These are phyloP conservation scores for Didymosphaeria variabile DNA, from an alignment of 2,329 filamentous ascomycete species.

Conservation along the genomic window DNA sequence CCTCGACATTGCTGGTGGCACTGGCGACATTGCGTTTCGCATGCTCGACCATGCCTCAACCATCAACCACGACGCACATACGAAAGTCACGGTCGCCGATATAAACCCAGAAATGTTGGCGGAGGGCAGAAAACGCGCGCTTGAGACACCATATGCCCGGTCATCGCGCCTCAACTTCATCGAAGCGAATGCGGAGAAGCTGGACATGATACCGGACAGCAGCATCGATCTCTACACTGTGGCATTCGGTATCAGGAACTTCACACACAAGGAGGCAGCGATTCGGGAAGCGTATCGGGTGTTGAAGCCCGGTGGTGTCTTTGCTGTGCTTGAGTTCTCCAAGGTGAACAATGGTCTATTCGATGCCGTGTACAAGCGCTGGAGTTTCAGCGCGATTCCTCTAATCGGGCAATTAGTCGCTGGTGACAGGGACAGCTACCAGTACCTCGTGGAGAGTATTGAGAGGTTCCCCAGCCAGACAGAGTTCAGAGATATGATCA, in stretches of 20 bases:
- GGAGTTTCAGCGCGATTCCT: conserved; percentile 94
- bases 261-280: conserved; percentile 87
- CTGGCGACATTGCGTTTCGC: conserved; percentile 96
- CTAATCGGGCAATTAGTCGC: conserved; percentile 95
- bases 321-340: conserved; percentile 95
- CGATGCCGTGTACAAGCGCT: conserved; percentile 89
- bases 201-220: conserved; percentile 70
- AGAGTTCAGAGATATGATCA: conserved; percentile 84
- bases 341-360: conserved; percentile 82
- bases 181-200: conserved; percentile 86
- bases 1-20: conserved; percentile 95
- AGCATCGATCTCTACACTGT: conserved; percentile 97
- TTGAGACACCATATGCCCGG: conserved; percentile 67
- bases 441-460: conserved; percentile 98
- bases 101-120: conserved; percentile 96
- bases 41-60: conserved; percentile 87
- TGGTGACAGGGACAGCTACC: conserved; percentile 93
- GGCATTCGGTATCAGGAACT: conserved; percentile 96
- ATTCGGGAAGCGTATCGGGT: conserved; percentile 86
- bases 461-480: conserved; percentile 89
- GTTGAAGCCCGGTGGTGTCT: conserved; percentile 92
- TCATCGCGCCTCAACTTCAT: conserved; percentile 73
- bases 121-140: conserved; percentile 83
- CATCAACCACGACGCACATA: conserved; percentile 80
- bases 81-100: conserved; percentile 89